phyloP scores from a whole-genome alignment of 1,139 yeast species.

The Geotrichum cucujoidarum region DNA sequence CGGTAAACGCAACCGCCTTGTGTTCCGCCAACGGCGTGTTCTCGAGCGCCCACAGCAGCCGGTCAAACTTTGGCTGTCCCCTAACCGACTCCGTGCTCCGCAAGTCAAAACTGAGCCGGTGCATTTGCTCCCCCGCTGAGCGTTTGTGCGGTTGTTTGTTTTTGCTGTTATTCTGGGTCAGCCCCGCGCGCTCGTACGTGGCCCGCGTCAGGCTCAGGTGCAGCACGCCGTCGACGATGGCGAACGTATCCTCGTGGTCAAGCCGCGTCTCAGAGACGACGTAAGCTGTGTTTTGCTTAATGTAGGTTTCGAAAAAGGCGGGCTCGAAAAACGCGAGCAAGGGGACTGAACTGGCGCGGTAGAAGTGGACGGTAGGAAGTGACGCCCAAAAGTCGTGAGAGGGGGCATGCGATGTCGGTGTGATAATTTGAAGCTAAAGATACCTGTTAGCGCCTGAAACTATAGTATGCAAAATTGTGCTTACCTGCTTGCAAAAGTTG shows the following conservation, averaged over 20 bases:
- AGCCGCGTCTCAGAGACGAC: slow-evolving; percentile 27
- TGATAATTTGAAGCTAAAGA: slow-evolving; percentile 5
- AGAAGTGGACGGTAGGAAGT: slow-evolving; percentile 1
- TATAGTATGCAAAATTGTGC: neutral
- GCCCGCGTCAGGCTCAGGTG: slow-evolving; percentile 34
- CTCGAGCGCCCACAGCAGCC: slow-evolving; percentile 40
- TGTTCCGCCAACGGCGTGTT: slow-evolving; percentile 12
- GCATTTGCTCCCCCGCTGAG: neutral
- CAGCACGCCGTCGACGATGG: slow-evolving; percentile 32
- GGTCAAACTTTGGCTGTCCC: slow-evolving; percentile 27
- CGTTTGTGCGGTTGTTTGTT: slow-evolving; percentile 5
- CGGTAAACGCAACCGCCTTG: slow-evolving; percentile 8
- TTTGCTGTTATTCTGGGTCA: slow-evolving; percentile 20
- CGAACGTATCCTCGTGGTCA: slow-evolving; percentile 36
- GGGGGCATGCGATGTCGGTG: slow-evolving; percentile 1
- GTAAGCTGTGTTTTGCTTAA: slow-evolving; percentile 17
- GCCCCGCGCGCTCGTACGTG: slow-evolving; percentile 35
- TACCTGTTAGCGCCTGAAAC: neutral
- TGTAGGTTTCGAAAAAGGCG: slow-evolving; percentile 15
- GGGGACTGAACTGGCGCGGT: slow-evolving; percentile 11
- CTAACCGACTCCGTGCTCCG: slow-evolving; percentile 9
- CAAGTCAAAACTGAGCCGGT: slow-evolving; percentile 24
- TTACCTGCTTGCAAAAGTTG: slow-evolving; percentile 21
- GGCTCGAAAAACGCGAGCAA: slow-evolving; percentile 10
- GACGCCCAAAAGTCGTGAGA: neutral